Conservation (phyloP, 2,329 filamentous ascomycete genomes). For the Ophiosphaerella korrae region DNA sequence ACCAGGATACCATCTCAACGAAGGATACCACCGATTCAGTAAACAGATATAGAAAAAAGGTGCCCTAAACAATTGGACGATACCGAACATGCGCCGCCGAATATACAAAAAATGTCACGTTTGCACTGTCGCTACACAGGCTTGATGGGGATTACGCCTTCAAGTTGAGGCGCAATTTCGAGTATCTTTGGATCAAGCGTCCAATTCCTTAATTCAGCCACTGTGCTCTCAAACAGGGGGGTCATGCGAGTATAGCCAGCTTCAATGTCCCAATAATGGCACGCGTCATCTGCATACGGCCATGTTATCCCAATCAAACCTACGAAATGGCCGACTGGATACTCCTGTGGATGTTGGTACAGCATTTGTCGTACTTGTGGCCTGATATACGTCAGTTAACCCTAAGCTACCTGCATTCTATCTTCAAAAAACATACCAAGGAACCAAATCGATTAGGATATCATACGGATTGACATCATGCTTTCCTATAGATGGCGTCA, state of each 20-base stretch:
- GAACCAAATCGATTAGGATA: conserved; percentile 41
- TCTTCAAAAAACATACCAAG: conserved; percentile 32
- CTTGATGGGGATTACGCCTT: conserved; percentile 35
- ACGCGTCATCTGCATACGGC: conserved; percentile 44
- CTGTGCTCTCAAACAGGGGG: conserved; percentile 40
- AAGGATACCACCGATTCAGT: too few species aligned
- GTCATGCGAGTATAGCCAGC: conserved; percentile 40
- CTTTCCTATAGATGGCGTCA: conserved; percentile 36
- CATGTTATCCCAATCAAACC: conserved; percentile 37
- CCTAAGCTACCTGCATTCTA: background rate
- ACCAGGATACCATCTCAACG: too few species aligned
- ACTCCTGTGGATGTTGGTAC: conserved; percentile 41
- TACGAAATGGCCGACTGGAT: conserved; percentile 31
- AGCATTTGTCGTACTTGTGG: conserved; percentile 41
- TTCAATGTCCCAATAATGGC: conserved; percentile 46
- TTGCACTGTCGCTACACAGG: conserved; percentile 10
- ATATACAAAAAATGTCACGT: background rate
- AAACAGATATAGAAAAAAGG: too few species aligned
- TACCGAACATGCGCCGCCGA: too few species aligned
- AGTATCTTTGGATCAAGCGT: conserved; percentile 42
- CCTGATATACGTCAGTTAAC: conserved; percentile 28
- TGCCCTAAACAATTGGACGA: too few species aligned
- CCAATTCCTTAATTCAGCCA: conserved; percentile 41
- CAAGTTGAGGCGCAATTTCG: conserved; percentile 40
- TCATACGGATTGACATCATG: conserved; percentile 40